Conservation (phyloP, 1,284 basidiomycete genomes). For the Ustilago loliicola region DNA sequence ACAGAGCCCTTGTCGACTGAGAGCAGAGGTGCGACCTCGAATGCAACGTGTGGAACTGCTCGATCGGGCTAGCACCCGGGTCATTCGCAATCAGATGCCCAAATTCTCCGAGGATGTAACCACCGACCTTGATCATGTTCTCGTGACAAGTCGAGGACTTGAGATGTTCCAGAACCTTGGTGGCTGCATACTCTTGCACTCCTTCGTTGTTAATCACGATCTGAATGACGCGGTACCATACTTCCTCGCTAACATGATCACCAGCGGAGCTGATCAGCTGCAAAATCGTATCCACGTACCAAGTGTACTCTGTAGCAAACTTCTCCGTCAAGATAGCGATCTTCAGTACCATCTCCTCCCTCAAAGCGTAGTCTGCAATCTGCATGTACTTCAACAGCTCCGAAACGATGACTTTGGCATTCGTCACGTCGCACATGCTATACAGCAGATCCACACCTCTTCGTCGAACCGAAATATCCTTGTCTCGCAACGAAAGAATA, state of each 20-base stretch:
- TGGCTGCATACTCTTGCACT: slow-evolving; percentile 87
- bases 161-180: slow-evolving; percentile 91
- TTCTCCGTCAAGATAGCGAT: slow-evolving; percentile 98
- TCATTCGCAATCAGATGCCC: slow-evolving; percentile 98
- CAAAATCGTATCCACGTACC: slow-evolving; percentile 74
- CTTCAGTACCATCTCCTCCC: slow-evolving; percentile 98
- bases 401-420: slow-evolving; percentile 93
- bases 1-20: slow-evolving; percentile 88
- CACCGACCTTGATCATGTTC: slow-evolving; percentile 95
- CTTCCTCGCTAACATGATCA: slow-evolving; percentile 97
- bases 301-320: slow-evolving; percentile 83
- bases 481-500: slow-evolving; percentile 91
- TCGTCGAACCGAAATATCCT: slow-evolving; percentile 95
- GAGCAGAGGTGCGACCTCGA: slow-evolving; percentile 95
- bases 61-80: slow-evolving; percentile 88
- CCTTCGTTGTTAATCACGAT: slow-evolving; percentile 99
- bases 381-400: slow-evolving; percentile 92
- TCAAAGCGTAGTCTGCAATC: slow-evolving; percentile 92
- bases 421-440: slow-evolving; percentile 97
- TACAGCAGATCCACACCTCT: slow-evolving; percentile 95
- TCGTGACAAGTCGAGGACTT: slow-evolving; percentile 92
- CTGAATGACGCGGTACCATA: slow-evolving; percentile 98
- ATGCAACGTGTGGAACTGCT: slow-evolving; percentile 94
- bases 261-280: slow-evolving; percentile 95
- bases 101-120: slow-evolving; percentile 93